These are phyloP conservation scores for Tuber indicum DNA, from an alignment of 495 filamentous ascomycete genomes.

Conservation along the genomic window DNA sequence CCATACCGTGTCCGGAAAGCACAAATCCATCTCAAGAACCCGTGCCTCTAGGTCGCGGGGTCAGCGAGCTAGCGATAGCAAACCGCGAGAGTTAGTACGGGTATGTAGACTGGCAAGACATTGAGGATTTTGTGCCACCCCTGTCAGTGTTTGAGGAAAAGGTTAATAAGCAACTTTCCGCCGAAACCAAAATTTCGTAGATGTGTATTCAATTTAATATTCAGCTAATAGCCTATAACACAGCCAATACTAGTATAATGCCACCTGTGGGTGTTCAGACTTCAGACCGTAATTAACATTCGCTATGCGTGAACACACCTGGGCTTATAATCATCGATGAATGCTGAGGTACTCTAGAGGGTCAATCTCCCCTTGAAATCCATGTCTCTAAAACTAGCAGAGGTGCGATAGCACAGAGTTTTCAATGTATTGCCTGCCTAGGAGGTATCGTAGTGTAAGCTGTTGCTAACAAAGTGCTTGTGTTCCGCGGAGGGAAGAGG, in stretches of 20 bases:
- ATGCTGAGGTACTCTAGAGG: neutral
- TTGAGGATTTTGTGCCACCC: neutral
- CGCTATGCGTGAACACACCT: neutral
- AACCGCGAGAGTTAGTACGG: too few species aligned
- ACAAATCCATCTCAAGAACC: too few species aligned
- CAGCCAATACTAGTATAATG: too few species aligned
- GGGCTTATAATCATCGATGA: neutral
- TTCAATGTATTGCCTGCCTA: neutral
- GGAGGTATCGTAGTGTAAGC: neutral
- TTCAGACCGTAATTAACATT: too few species aligned
- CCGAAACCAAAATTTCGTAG: neutral
- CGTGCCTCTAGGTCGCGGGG: too few species aligned
- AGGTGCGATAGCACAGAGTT: neutral
- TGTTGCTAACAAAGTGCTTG: neutral
- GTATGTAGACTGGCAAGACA: neutral
- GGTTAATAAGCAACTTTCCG: neutral
- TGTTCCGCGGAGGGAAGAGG: neutral
- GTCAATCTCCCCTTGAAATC: neutral
- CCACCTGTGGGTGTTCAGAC: too few species aligned
- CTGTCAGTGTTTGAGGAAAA: neutral
- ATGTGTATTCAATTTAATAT: neutral
- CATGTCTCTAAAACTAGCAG: neutral
- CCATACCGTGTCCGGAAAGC: too few species aligned
- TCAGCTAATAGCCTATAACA: neutral
- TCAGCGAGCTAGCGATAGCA: too few species aligned